These are phyloP conservation scores for Plasmodium coatneyi DNA, from an alignment of 169 alveolate species.

Conservation along the genomic window DNA sequence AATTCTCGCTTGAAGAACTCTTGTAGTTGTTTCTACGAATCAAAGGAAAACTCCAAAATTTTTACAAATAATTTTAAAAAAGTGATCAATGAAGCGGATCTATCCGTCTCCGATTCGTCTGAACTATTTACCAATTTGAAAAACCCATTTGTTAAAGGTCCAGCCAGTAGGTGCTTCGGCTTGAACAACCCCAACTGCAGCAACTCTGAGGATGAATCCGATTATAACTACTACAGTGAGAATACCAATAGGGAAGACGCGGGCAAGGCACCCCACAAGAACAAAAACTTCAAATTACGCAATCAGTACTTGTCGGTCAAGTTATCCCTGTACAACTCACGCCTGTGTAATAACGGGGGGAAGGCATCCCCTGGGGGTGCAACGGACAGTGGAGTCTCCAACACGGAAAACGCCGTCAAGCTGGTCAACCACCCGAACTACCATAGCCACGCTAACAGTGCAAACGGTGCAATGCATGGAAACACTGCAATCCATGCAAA, in stretches of 20 bases:
- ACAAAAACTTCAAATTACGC: neutral
- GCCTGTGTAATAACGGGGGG: slow-evolving; percentile 7
- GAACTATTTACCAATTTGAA: slow-evolving; percentile 1
- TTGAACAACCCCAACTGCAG: neutral
- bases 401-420: neutral
- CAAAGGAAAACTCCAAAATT: neutral
- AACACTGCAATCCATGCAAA: neutral
- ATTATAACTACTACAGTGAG: slow-evolving; percentile 26
- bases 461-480: neutral
- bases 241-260: neutral
- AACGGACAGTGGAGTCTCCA: neutral
- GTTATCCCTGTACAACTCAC: slow-evolving; percentile 31
- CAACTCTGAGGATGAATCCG: slow-evolving; percentile 28
- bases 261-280: neutral
- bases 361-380: neutral
- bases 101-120: slow-evolving; percentile 25
- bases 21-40: slow-evolving; percentile 5
- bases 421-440: neutral
- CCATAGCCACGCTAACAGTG: neutral
- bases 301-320: neutral
- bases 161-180: neutral
- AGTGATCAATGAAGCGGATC: slow-evolving; percentile 9
- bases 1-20: neutral
- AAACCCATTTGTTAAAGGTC: neutral
- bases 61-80: slow-evolving; percentile 29